These are phyloP conservation scores for Rhododendron kiyosumense DNA, from an alignment of 148 eudicot species.

Conservation along the genomic window DNA sequence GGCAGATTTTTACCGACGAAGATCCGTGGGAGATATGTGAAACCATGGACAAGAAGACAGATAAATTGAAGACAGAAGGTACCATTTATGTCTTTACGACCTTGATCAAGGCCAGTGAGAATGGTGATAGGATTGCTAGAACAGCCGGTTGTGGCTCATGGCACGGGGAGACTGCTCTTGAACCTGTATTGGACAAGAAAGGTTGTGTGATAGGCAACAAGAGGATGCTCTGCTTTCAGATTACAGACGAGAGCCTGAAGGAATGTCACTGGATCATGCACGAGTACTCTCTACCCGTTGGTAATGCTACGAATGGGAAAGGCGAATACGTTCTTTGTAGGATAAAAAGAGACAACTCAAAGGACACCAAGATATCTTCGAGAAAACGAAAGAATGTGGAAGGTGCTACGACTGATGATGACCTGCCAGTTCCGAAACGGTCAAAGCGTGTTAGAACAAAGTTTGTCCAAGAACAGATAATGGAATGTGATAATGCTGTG, in stretches of 20 bases:
- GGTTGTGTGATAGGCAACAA: not conserved
- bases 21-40: not conserved
- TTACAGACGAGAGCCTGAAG: not conserved
- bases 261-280: not conserved
- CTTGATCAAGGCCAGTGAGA: not conserved
- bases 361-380: not conserved
- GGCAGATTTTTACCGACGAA: not conserved
- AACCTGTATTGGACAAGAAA: not conserved
- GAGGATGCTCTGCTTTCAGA: not conserved
- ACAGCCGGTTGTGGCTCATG: not conserved
- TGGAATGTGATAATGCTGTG: not conserved
- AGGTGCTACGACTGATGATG: not conserved
- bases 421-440: not conserved
- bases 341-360: not conserved
- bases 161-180: not conserved
- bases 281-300: not conserved
- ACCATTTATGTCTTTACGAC: not conserved
- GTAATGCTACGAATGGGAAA: not conserved
- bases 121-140: not conserved
- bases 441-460: not conserved
- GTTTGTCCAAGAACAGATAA: not conserved
- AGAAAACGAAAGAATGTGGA: not conserved
- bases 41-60: not conserved
- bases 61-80: not conserved
- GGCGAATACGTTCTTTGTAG: not conserved